Evolutionary conservation across 495 filamentous ascomycete species (phyloP).

Genomic region (Apiosordaria backusii): DNA sequence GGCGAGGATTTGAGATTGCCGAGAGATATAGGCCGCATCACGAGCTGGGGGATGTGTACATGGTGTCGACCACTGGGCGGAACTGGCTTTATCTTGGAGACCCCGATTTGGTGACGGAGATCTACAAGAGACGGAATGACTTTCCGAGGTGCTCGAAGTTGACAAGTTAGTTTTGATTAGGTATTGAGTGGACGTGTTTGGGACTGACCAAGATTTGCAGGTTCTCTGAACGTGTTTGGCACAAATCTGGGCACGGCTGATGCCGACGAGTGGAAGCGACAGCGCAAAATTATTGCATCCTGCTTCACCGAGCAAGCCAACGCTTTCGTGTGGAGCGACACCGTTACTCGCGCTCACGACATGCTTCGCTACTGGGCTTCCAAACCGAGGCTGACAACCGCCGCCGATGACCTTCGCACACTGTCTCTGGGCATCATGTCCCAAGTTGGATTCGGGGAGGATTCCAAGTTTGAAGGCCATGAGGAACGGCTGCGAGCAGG

Average conservation of each 20-base stretch:
- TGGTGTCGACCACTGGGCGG: constrained; percentile 41
- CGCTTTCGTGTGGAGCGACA: constrained; percentile 43
- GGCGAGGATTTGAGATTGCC: constrained; percentile 34
- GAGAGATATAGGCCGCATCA: constrained; percentile 39
- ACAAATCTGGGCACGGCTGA: constrained; percentile 44
- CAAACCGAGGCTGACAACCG: constrained; percentile 18
- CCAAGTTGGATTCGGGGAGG: constrained; percentile 42
- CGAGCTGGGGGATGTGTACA: constrained; percentile 41
- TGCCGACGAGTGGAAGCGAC: constrained; percentile 44
- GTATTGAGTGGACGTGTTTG: background rate
- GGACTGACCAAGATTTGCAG: constrained; percentile 36
- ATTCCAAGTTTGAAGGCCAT: constrained; percentile 31
- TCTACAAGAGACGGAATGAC: constrained; percentile 38
- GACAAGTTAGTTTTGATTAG: background rate
- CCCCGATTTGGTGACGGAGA: constrained; percentile 34
- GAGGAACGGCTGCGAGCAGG: constrained; percentile 10
- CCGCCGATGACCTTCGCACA: constrained; percentile 39
- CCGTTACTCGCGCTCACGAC: constrained; percentile 43
- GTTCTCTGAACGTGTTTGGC: constrained; percentile 49
- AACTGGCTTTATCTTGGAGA: constrained; percentile 43
- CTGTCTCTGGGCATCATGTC: constrained; percentile 47
- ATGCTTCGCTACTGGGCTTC: constrained; percentile 46
- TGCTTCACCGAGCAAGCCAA: constrained; percentile 51
- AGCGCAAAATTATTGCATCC: constrained; percentile 40
- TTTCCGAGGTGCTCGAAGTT: constrained; percentile 38